These are phyloP conservation scores for Serendipita vermifera DNA, from an alignment of 768 basidiomycete species.

Conservation along the genomic window DNA sequence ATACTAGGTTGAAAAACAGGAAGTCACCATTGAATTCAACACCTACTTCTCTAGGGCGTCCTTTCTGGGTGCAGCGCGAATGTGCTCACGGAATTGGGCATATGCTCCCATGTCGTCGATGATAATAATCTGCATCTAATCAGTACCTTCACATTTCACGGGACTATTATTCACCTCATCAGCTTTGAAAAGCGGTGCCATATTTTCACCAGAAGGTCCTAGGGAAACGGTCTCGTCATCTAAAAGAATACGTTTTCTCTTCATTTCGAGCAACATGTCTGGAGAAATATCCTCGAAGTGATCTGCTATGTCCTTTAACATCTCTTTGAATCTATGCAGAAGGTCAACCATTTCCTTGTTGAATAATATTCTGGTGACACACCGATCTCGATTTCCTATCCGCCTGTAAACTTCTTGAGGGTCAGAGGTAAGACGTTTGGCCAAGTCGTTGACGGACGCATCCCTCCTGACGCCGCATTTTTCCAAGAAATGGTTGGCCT, in stretches of 20 bases:
- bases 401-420: slow-evolving; percentile 54
- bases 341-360: too few relatives aligned
- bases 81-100: slow-evolving; percentile 60
- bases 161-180: background rate
- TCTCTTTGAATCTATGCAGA: slow-evolving; percentile 62
- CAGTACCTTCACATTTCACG: background rate
- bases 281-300: slow-evolving; percentile 42
- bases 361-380: background rate
- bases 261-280: slow-evolving; percentile 51
- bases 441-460: slow-evolving; percentile 75
- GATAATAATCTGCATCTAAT: slow-evolving; percentile 44
- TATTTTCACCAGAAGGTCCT: slow-evolving; percentile 16
- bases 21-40: background rate
- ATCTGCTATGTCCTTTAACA: slow-evolving; percentile 73
- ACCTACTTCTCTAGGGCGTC: slow-evolving; percentile 69
- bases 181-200: background rate
- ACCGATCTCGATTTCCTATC: slow-evolving; percentile 45
- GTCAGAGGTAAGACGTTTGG: slow-evolving; percentile 51
- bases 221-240: slow-evolving; percentile 35
- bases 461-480: slow-evolving; percentile 80
- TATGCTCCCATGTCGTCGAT: slow-evolving; percentile 77
- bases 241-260: slow-evolving; percentile 53
- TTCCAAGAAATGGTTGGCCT: slow-evolving; percentile 71
- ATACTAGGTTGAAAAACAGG: background rate
- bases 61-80: slow-evolving; percentile 78